phyloP scores from a whole-genome alignment of 208 protist genomes.

The Crithidia thermophila region DNA sequence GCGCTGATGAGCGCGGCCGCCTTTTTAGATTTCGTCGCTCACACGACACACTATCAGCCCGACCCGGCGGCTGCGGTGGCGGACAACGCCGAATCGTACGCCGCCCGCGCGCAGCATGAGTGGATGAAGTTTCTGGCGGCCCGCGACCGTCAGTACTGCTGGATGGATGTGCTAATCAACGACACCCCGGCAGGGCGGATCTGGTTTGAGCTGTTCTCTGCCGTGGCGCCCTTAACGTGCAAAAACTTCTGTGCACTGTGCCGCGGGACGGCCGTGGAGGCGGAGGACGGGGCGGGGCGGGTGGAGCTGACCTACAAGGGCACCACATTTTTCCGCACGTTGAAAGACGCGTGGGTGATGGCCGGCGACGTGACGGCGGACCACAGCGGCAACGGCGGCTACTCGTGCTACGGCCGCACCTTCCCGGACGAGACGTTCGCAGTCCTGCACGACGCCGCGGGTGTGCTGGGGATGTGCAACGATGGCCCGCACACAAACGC shows the following conservation, averaged over 20 bases:
- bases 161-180: slow-evolving; percentile 70
- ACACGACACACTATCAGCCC: slow-evolving; percentile 52
- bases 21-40: slow-evolving; percentile 51
- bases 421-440: slow-evolving; percentile 96
- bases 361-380: slow-evolving; percentile 88
- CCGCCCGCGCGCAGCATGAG: slow-evolving; percentile 38
- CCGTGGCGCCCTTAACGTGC: slow-evolving; percentile 85
- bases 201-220: slow-evolving; percentile 87
- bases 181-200: slow-evolving; percentile 49
- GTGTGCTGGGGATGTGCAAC: slow-evolving; percentile 92
- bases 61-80: slow-evolving; percentile 24
- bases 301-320: slow-evolving; percentile 87
- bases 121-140: slow-evolving; percentile 67
- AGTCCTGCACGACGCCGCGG: slow-evolving; percentile 78
- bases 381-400: slow-evolving; percentile 89
- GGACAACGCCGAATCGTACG: slow-evolving; percentile 72
- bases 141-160: slow-evolving; percentile 79
- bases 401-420: slow-evolving; percentile 90
- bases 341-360: slow-evolving; percentile 95
- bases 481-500: slow-evolving; percentile 86
- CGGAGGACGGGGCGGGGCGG: slow-evolving; percentile 23
- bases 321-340: slow-evolving; percentile 93
- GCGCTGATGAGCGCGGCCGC: slow-evolving; percentile 35
- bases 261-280: slow-evolving; percentile 57
- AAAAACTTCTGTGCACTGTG: slow-evolving; percentile 94